Evolutionary conservation across 108 stramenopile genomes (phyloP), one percentile per base, ranked within the genome.

Genomic region (Mayamaea pseudoterrestris): DNA sequence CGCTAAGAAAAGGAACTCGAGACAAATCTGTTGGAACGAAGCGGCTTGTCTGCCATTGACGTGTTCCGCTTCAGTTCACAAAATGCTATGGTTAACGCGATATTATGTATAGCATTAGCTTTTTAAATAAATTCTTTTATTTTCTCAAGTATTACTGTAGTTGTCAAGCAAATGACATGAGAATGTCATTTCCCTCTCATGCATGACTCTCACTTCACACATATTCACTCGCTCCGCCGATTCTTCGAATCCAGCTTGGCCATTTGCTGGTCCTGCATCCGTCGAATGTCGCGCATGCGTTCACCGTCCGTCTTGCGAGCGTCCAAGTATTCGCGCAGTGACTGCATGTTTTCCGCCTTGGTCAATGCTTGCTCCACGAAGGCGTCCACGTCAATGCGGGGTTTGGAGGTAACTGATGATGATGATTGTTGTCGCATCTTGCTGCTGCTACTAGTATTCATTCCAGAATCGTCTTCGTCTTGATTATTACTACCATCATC

Each of bases 261-360:
- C 69, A 78, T 58, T 42, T 74, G 60, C 6, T 32, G 30, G 39
- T 81, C 84, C 30, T 81, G 65, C 30, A 75, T 50, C 31, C 56
- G 52, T 50, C 72, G 49, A 29, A 80, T 54, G 5, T 86, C 79
- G 51, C 81, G 71, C 50, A 76, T 71, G 31, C 49, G 31, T 41
- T 83, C 71, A 47, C 69, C 69, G 58, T 83, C 66, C 8, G 75
- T 65, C 42, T 83, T 75, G 40, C 62, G 60, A 24, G 66, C 75
- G 30, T 87, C 80, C 51, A 83, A 39, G 39, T 65, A 89, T 16
- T 60, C 43, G 50, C 59, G 56, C 35, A 83, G 48, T 54, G 84
- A 82, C 41, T 77, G 31, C 5, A 77, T 66, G 50, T 63, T 55
- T 35, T 50, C 24, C 1, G 87, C 87, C 61, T 73, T 69, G 35